Base-by-base conservation (phyloP, 1,284 basidiomycete species). In the Sporisorium reilianum region DNA sequence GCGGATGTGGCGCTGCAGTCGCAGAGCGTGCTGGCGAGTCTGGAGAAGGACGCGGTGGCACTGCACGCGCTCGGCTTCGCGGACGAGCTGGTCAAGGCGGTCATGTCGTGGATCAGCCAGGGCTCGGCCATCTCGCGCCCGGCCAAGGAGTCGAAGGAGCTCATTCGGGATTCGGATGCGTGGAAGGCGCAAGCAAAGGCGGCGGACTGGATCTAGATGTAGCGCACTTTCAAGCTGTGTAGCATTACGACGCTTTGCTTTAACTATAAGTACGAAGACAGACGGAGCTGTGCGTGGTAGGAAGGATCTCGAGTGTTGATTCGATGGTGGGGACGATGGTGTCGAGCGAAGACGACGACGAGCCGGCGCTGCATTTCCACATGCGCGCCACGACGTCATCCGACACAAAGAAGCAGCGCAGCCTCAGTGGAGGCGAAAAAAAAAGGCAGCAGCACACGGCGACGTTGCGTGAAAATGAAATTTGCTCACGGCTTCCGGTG, bases 81-180 rank as follows among this genome's bases (percentile, higher is more conserved):
- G 0, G 64, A 68, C 14, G 73, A 75, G 48, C 16, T 75, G 41
- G 68, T 75, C 25, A 71, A 71, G 55, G 51, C 56, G 41, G 68
- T 75, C 55, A 67, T 64, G 68, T 64, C 61, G 10, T 75, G 73
- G 73, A 71, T 71, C 64, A 66, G 68, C 48, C 68, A 75, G 40
- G 67, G 60, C 7, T 75, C 73, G 52, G 50, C 68, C 23, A 60
- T 75, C 42, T 71, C 68, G 28, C 16, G 73, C 18, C 68, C 73
- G 1, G 73, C 73, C 1, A 75, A 75, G 55, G 73, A 75, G 62
- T 61, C 60, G 9, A 55, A 64, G 18, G 73, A 75, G 32, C 32
- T 71, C 22, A 65, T 75, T 7, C 50, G 66, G 0, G 56, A 60
- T 34, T 66, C 63, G 28, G 38, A 58, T 23, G 72, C 51, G 18